Evolutionary conservation across 129 eudicot species (phyloP).

Genomic region (Kitagawia praeruptora): DNA sequence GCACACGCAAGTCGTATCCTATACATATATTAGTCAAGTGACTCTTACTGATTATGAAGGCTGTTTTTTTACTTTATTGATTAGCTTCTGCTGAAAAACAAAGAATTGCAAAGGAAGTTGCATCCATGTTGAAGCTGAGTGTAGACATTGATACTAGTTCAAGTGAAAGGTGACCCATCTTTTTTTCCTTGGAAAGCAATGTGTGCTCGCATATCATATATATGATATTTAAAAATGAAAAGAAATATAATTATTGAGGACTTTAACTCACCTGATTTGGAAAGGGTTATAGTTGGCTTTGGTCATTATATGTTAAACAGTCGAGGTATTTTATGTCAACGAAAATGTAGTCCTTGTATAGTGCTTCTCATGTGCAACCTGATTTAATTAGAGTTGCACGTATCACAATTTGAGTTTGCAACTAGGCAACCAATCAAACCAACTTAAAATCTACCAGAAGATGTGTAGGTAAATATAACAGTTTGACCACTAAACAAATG

Average conservation of each 20-base stretch:
- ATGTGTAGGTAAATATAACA: neutral
- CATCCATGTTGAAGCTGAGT: conserved; percentile 70
- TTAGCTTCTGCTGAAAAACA: conserved; percentile 79
- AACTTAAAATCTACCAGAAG: neutral
- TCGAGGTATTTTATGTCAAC: neutral
- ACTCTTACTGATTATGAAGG: conserved; percentile 16
- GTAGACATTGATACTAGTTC: conserved; percentile 69
- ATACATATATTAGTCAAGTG: conserved; percentile 11
- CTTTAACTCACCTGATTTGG: neutral
- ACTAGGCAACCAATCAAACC: neutral
- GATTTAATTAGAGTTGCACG: neutral
- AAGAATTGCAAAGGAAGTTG: conserved; percentile 87
- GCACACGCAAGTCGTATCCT: conserved; percentile 7
- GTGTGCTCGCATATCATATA: neutral
- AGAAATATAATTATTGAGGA: neutral
- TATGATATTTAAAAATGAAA: neutral
- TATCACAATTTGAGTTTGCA: neutral
- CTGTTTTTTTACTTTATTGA: conserved; percentile 16
- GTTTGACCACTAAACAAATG: neutral
- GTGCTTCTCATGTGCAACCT: neutral
- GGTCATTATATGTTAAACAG: neutral
- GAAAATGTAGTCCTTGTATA: neutral
- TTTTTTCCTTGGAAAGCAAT: neutral
- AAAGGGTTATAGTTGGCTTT: neutral
- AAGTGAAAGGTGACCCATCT: conserved; percentile 51